Evolutionary conservation across 192 early-diverging fungal species (phyloP), one percentile per base, ranked within the genome.

Genomic region (Podila epigama): DNA sequence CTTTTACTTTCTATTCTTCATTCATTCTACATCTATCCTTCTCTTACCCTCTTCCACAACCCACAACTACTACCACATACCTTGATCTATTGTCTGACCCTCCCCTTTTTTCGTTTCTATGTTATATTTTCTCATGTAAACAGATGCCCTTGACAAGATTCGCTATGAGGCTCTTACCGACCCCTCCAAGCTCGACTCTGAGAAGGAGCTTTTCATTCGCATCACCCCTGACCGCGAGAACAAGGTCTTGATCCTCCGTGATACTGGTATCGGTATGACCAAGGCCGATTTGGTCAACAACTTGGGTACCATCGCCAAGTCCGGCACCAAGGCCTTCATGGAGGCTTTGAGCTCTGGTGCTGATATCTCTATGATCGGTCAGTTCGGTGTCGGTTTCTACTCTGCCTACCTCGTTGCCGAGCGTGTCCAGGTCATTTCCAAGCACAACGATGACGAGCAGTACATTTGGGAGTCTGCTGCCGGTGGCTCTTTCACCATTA

Each of bases 341-440:
- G 97, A 99, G 88, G 95, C 93, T 63, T 89, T 98, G 58, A 89
- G 92, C 75, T 87, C 91, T 60, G 95, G 95, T 82, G 97, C 95
- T 68, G 96, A 97, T 87, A 98, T 97, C 63, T 97, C 96, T 84
- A 97, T 99, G 95, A 98, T 99, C 85, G 98, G 97, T 82, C 97
- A 98, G 85, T 99, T 99, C 82, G 98, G 98, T 95, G 98, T 99
- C 61, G 98, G 98, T 89, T 98, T 99, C 96, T 99, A 98, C 93
- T 97, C 97, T 68, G 97, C 97, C 61, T 99, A 97, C 92, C 89
- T 99, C 68, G 96, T 98, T 70, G 97, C 96, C 71, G 98, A 99
- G 84, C 92, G 92, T 85, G 98, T 99, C 31, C 85, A 92, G 79
- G 91, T 97, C 64, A 92, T 95, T 85, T 94, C 94, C 84, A 97